Conservation (phyloP, 768 basidiomycete species). For the Rhodotorula kratochvilovae region DNA sequence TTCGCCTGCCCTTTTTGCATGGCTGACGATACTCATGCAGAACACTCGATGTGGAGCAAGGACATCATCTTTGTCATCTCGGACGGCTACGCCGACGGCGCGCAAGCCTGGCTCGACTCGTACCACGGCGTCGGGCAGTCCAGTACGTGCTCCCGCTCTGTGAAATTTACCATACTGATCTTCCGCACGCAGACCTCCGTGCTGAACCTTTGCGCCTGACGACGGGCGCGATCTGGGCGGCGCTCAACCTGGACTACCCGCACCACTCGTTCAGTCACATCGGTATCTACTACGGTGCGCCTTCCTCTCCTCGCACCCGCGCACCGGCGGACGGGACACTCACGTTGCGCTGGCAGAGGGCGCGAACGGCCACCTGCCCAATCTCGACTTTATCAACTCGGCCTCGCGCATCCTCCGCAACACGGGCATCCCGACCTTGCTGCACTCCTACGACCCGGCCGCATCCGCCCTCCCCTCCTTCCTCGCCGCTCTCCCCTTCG, state of each 20-base stretch:
- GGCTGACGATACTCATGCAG: constrained; percentile 49
- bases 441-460: constrained; percentile 64
- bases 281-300: constrained; percentile 82
- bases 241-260: constrained; percentile 88
- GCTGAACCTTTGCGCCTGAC: constrained; percentile 60
- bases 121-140: constrained; percentile 69
- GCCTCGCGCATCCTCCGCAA: constrained; percentile 57
- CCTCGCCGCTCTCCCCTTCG: background rate
- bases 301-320: background rate
- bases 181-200: constrained; percentile 56
- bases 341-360: constrained; percentile 62
- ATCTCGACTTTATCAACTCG: constrained; percentile 89
- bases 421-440: constrained; percentile 67
- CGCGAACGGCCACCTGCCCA: constrained; percentile 86
- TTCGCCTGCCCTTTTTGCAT: background rate
- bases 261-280: constrained; percentile 94
- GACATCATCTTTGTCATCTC: constrained; percentile 85
- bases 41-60: constrained; percentile 87
- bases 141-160: constrained; percentile 52
- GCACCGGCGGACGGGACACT: too few relatives aligned
- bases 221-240: constrained; percentile 92
- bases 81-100: constrained; percentile 82
- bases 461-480: background rate
- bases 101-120: constrained; percentile 82
- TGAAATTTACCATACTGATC: background rate